These are phyloP conservation scores for Neckera pumila DNA, from an alignment of 225 moss, liverwort and hornwort genomes.

Conservation along the genomic window DNA sequence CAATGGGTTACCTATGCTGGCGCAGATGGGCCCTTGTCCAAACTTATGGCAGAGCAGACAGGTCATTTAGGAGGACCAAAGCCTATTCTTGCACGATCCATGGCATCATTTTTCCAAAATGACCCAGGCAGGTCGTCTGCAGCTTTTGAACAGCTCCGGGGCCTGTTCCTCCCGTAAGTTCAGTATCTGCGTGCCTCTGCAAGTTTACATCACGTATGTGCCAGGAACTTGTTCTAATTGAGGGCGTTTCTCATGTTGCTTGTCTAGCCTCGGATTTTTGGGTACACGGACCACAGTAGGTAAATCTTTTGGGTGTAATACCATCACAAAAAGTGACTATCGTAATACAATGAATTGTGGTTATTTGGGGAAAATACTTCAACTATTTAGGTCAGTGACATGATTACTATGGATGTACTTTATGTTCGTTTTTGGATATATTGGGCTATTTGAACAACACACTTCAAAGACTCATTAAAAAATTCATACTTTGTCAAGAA, in stretches of 20 bases:
- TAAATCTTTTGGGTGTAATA: background rate
- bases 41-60: constrained; percentile 58
- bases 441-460: background rate
- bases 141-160: constrained; percentile 43
- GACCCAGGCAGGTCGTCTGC: constrained; percentile 30
- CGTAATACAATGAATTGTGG: background rate
- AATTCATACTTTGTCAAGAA: background rate
- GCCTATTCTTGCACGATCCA: constrained; percentile 33
- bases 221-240: background rate
- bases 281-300: background rate
- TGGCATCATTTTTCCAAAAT: constrained; percentile 42
- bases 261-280: background rate
- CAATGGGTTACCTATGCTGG: constrained; percentile 54
- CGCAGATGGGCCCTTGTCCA: constrained; percentile 43
- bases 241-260: background rate
- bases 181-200: background rate
- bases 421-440: background rate
- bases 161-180: constrained; percentile 41
- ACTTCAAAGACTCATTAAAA: background rate
- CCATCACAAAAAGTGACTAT: background rate
- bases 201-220: background rate
- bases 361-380: background rate
- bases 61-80: constrained; percentile 68
- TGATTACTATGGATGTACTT: too few relatives aligned
- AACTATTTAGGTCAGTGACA: background rate